These are phyloP conservation scores for Termitomyces sp. DNA, from an alignment of 768 basidiomycete species.

Conservation along the genomic window DNA sequence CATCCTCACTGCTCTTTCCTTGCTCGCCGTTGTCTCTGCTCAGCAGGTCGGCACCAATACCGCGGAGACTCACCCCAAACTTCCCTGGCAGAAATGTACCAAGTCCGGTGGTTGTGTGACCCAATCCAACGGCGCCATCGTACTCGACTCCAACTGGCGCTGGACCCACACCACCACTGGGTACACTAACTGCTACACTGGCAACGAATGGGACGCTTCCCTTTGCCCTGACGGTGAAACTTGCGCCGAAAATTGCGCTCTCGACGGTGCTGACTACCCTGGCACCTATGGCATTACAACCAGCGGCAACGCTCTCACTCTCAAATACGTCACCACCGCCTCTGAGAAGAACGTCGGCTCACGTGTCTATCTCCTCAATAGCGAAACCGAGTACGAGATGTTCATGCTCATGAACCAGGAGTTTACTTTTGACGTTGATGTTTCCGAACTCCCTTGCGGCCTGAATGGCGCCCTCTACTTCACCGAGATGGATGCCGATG, in stretches of 20 bases:
- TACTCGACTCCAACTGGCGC: constrained; percentile 56
- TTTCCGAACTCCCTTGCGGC: constrained; percentile 40
- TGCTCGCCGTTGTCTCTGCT: constrained; percentile 29
- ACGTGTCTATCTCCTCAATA: constrained; percentile 47
- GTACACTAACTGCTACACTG: constrained; percentile 48
- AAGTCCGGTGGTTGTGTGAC: constrained; percentile 38
- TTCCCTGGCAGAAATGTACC: constrained; percentile 37
- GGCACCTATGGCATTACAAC: constrained; percentile 20
- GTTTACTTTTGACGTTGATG: constrained; percentile 48
- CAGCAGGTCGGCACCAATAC: constrained; percentile 1
- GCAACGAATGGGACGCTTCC: constrained; percentile 14
- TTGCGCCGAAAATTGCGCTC: background rate
- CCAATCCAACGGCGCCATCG: constrained; percentile 29
- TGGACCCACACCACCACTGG: constrained; percentile 39
- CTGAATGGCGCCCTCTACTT: constrained; percentile 2
- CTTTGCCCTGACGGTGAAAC: background rate
- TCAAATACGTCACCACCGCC: constrained; percentile 41
- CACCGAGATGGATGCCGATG: constrained; percentile 29
- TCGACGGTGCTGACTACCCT: background rate
- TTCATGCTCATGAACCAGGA: constrained; percentile 2
- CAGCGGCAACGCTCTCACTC: constrained; percentile 38
- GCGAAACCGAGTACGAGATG: constrained; percentile 34
- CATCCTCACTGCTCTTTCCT: constrained; percentile 32
- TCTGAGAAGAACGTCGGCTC: constrained; percentile 34
- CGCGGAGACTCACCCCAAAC: background rate